phyloP scores from a whole-genome alignment of 1,284 basidiomycete species.

The Filobasidium uniguttulatum region DNA sequence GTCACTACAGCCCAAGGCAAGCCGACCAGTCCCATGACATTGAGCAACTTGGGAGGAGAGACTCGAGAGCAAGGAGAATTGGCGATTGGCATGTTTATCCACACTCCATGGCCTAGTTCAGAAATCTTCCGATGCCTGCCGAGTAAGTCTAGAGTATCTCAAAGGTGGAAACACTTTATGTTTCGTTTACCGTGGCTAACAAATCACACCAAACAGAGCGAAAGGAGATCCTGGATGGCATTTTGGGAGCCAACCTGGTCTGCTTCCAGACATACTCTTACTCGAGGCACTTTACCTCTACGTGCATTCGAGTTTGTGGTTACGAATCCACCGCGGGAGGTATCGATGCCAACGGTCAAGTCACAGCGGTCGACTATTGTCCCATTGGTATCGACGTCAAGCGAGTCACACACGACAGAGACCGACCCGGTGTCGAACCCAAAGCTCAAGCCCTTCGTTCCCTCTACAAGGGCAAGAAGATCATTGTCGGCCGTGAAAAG shows the following conservation, averaged over 20 bases:
- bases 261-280: constrained; percentile 98
- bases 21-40: constrained; percentile 1
- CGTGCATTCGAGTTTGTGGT: constrained; percentile 89
- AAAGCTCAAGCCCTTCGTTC: constrained; percentile 73
- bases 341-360: constrained; percentile 79
- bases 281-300: constrained; percentile 84
- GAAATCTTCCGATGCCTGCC: constrained; percentile 92
- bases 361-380: constrained; percentile 75
- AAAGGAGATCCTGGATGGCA: constrained; percentile 88
- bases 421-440: constrained; percentile 67
- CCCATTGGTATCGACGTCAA: constrained; percentile 96
- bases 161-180: too few relatives aligned
- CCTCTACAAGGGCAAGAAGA: constrained; percentile 93
- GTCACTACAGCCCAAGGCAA: constrained; percentile 3
- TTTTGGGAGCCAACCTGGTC: constrained; percentile 92
- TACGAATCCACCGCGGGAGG: constrained; percentile 74
- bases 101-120: constrained; percentile 92
- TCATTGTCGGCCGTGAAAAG: constrained; percentile 97
- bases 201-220: constrained; percentile 41
- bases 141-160: constrained; percentile 40
- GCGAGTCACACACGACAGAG: constrained; percentile 68
- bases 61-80: constrained; percentile 21
- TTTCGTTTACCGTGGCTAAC: not conserved
- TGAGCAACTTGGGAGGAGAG: constrained; percentile 15
- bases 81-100: constrained; percentile 82